phyloP scores from a whole-genome alignment of 2,329 filamentous ascomycete genomes.

The Talaromyces piceae region DNA sequence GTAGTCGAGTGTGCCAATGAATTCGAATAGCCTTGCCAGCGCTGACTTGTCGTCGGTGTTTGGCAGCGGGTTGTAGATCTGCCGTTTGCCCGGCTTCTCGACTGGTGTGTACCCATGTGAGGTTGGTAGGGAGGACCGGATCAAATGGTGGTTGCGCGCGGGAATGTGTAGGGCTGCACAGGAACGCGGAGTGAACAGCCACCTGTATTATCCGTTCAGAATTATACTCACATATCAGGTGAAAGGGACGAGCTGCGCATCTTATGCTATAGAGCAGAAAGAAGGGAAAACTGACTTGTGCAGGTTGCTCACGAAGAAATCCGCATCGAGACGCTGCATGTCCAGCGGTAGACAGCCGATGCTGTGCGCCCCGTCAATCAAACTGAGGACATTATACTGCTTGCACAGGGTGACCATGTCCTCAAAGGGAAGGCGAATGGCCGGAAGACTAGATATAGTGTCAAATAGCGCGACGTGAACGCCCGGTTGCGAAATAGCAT shows the following conservation, averaged over 20 bases:
- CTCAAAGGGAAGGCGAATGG: slow-evolving; percentile 72
- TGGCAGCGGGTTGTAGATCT: slow-evolving; percentile 19
- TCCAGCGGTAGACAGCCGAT: slow-evolving; percentile 72
- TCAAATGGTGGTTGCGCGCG: slow-evolving; percentile 62
- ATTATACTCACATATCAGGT: neutral
- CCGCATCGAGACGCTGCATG: slow-evolving; percentile 59
- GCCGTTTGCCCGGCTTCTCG: neutral
- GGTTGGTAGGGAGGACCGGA: slow-evolving; percentile 69
- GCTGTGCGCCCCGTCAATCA: slow-evolving; percentile 79
- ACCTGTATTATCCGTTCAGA: slow-evolving; percentile 38
- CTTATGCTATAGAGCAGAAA: neutral
- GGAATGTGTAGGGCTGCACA: slow-evolving; percentile 79
- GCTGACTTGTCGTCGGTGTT: slow-evolving; percentile 44
- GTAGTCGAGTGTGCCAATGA: slow-evolving; percentile 67
- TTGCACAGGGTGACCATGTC: slow-evolving; percentile 56
- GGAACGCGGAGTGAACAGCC: slow-evolving; percentile 75
- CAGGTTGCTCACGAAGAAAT: slow-evolving; percentile 81
- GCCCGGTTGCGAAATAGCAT: slow-evolving; percentile 44
- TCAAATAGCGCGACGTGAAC: slow-evolving; percentile 66
- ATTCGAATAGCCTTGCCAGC: slow-evolving; percentile 68
- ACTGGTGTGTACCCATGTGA: slow-evolving; percentile 62
- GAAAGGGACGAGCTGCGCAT: too few species aligned
- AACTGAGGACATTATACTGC: slow-evolving; percentile 60
- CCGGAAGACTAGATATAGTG: slow-evolving; percentile 69
- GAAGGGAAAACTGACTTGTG: slow-evolving; percentile 53